A percentile compares a stretch with the other conserved stretches of the same genome.
phyloP scores from a whole-genome alignment of 2,329 filamentous ascomycete genomes.

The Shiraia bambusicola region DNA sequence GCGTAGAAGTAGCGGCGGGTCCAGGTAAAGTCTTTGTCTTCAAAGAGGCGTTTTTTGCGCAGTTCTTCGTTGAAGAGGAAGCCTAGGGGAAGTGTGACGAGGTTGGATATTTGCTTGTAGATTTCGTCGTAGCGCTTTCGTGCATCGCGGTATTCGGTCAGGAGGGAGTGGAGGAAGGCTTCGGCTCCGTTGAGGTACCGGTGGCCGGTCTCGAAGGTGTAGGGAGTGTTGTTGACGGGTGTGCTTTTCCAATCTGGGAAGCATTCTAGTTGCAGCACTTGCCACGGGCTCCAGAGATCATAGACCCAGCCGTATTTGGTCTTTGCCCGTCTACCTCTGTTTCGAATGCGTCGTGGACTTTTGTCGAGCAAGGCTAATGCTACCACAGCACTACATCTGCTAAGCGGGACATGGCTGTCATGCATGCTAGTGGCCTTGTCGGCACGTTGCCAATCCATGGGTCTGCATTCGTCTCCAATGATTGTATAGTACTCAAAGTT shows the following conservation, averaged over 20 bases:
- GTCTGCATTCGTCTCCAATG: constrained; percentile 57
- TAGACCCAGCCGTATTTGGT: constrained; percentile 56
- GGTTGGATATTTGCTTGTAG: constrained; percentile 58
- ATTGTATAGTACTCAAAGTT: constrained; percentile 67
- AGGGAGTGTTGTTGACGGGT: constrained; percentile 47
- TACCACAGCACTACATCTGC: constrained; percentile 61
- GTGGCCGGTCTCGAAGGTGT: constrained; percentile 57
- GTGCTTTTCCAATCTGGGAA: constrained; percentile 53
- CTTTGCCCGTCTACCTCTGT: constrained; percentile 52
- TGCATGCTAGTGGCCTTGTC: constrained; percentile 49
- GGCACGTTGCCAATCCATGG: constrained; percentile 61
- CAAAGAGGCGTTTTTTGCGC: constrained; percentile 61
- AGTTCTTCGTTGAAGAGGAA: constrained; percentile 62
- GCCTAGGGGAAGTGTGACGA: constrained; percentile 60
- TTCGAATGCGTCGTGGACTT: constrained; percentile 53
- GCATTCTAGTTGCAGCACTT: constrained; percentile 47
- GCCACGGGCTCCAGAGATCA: constrained; percentile 62
- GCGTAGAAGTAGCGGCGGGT: constrained; percentile 65
- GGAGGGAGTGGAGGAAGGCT: constrained; percentile 61
- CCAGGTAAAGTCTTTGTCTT: constrained; percentile 63
- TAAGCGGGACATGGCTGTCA: constrained; percentile 59
- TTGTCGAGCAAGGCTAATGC: constrained; percentile 59
- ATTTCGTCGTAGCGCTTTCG: constrained; percentile 60
- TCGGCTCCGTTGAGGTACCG: constrained; percentile 62
- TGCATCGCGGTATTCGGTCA: constrained; percentile 63